These are phyloP conservation scores for Solanum chiquidenum DNA, from an alignment of 257 asterid genomes.

Conservation along the genomic window DNA sequence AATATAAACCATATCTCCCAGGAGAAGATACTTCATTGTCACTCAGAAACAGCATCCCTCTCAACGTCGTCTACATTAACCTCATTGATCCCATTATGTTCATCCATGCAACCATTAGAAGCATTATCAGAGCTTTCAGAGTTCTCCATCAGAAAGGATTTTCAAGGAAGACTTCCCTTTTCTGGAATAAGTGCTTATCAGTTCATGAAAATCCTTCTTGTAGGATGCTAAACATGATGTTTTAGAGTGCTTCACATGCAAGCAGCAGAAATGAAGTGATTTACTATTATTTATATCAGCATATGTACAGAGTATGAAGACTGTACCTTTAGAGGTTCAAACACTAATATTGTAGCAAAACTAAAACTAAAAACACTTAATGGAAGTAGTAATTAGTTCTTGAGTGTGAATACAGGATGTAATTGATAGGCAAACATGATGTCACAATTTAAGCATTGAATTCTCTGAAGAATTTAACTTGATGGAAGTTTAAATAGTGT, in stretches of 20 bases:
- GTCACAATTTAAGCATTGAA: background rate
- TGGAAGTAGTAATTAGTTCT: background rate
- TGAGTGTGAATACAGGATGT: background rate
- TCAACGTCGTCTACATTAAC: conserved; percentile 7
- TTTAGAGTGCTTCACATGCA: conserved; percentile 61
- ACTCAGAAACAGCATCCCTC: conserved; percentile 25
- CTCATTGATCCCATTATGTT: conserved; percentile 13
- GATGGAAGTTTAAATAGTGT: background rate
- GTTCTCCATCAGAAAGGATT: conserved; percentile 15
- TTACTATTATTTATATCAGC: background rate
- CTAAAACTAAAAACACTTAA: background rate
- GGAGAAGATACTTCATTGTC: conserved; percentile 17
- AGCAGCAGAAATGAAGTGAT: background rate
- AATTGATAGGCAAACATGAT: background rate
- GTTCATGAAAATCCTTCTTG: conserved; percentile 41
- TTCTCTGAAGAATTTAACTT: background rate
- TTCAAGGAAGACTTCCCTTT: conserved; percentile 13
- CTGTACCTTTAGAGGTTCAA: background rate
- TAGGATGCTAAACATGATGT: conserved; percentile 50
- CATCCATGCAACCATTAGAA: conserved; percentile 14
- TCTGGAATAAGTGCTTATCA: conserved; percentile 29
- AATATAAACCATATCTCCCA: conserved; percentile 7
- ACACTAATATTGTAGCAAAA: background rate
- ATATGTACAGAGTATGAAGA: background rate
- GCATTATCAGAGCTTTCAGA: conserved; percentile 5